Evolutionary conservation across 352 stramenopile species (phyloP), one percentile per base, ranked within the genome.

Genomic region (Aphanomyces cochlioides): DNA sequence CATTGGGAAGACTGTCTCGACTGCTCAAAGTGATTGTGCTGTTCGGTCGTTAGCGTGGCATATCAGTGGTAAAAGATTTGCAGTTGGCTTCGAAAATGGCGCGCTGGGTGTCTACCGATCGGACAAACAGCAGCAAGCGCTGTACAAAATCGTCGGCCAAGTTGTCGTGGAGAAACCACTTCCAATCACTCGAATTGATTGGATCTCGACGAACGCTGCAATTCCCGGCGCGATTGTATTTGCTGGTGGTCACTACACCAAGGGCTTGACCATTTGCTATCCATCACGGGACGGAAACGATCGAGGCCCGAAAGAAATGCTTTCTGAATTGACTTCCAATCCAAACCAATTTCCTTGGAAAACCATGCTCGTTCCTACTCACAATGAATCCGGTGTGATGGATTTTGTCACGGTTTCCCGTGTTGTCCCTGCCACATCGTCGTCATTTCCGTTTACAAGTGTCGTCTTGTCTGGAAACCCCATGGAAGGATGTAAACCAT

Each of bases 61-160:
- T 69, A 81, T 78, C 4, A 89, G 75, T 60, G 85, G 85, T 8
- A 93, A 93, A 74, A 72, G 83, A 37, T 93, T 93, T 66, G 85
- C 85, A 0, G 84, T 72, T 1, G 84, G 82, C 17, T 93, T 85
- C 72, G 82, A 87, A 37, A 73, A 78, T 17, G 85, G 85, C 37
- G 80, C 82, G 7, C 81, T 91, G 72, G 82, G 75, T 0, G 66
- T 90, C 6, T 90, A 83, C 50, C 80, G 82, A 7, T 45, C 72
- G 1, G 86, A 93, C 53, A 93, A 90, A 72, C 54, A 60, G 21
- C 64, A 70, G 54, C 54, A 41, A 39, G 54, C 54, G 7, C 17
- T 61, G 28, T 61, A 61, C 21, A 7, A 12, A 7, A 17, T 40
- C 54, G 50, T 37, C 15, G 43, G 5, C 4, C n/a, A 37, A 8